Percentiles rank a stretch among this genome's conserved stretches.
phyloP scores from a whole-genome alignment of 2,329 filamentous ascomycete genomes.

The Ophiosphaerella herpotricha region DNA sequence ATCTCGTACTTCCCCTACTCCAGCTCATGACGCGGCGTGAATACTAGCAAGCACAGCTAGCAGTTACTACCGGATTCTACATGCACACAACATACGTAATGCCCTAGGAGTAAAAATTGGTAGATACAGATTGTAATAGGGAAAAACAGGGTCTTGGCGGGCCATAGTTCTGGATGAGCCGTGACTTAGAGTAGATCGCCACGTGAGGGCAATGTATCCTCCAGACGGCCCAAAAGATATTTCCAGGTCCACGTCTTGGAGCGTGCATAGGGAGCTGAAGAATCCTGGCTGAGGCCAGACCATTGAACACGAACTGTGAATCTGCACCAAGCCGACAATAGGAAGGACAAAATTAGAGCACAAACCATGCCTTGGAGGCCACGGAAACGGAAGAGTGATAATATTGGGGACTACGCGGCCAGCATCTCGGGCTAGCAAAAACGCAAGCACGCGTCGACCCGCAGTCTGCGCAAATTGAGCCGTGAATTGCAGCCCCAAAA shows the following conservation, averaged over 20 bases:
- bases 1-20: not conserved
- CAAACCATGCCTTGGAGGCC: conserved; percentile 1
- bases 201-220: conserved; percentile 29
- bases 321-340: too few species aligned
- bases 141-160: conserved; percentile 30
- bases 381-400: conserved; percentile 3
- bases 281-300: conserved; percentile 8
- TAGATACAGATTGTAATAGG: conserved; percentile 14
- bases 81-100: conserved; percentile 19
- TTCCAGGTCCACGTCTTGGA: not conserved
- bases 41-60: conserved; percentile 6
- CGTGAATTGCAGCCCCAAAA: conserved; percentile 22
- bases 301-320: too few species aligned
- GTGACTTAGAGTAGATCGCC: conserved; percentile 14
- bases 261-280: conserved; percentile 4
- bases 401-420: conserved; percentile 36
- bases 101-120: conserved; percentile 9
- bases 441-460: conserved; percentile 26
- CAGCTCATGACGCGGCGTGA: conserved; percentile 23
- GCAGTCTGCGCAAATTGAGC: conserved; percentile 27
- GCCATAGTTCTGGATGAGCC: conserved; percentile 12
- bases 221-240: not conserved
- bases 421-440: conserved; percentile 13
- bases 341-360: not conserved
- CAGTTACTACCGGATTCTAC: conserved; percentile 17